Base-by-base conservation (phyloP, 495 filamentous ascomycete genomes). In the Penicillium verhagenii region DNA sequence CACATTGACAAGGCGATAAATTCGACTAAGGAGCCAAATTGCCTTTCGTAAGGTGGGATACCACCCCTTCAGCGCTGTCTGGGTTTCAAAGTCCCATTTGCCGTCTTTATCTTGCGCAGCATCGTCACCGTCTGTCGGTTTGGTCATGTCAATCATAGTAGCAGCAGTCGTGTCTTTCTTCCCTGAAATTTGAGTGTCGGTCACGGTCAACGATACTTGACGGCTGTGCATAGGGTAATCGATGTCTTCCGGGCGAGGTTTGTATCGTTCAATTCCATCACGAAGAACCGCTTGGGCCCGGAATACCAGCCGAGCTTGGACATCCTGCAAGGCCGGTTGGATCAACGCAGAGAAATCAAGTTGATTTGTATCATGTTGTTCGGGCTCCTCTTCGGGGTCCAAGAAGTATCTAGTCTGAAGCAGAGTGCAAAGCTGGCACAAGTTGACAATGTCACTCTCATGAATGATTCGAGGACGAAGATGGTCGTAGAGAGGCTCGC, bases 401-500 rank as follows among this genome's bases (percentile, higher is more conserved):
- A 86, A 75, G 60, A 92, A 79, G 57, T 96, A 96, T 38, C 87
- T 84, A n/a, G 89, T 89, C 58, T 92, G 90, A 10, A 96, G 73
- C 66, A 92, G 79, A 8, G 86, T 86, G 51, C 91, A 86, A 1
- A 96, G 73, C 60, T 90, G 88, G 70, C 91, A 96, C 4, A 93
- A 80, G 73, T 88, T 82, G 74, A 91, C 60, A 58, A 88, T 75
- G 73, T 82, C 82, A 18, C 78, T 85, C 64, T 90, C 87, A 57
- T 86, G 86, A 39, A 89, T 87, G 20, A 84, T 88, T 26, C 81
- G 74, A 7, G 87, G 87, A 28, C 84, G 78, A 20, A 91, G 73
- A 58, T 88, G 76, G 53, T 91, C 87, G 59, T 88, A 88, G n/a
- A 90, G 70, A 8, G 87, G 86, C 68, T 90, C 87, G 60, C 86